Conservation (phyloP, 2,329 filamentous ascomycete genomes). For the Epichloe glyceriae region DNA sequence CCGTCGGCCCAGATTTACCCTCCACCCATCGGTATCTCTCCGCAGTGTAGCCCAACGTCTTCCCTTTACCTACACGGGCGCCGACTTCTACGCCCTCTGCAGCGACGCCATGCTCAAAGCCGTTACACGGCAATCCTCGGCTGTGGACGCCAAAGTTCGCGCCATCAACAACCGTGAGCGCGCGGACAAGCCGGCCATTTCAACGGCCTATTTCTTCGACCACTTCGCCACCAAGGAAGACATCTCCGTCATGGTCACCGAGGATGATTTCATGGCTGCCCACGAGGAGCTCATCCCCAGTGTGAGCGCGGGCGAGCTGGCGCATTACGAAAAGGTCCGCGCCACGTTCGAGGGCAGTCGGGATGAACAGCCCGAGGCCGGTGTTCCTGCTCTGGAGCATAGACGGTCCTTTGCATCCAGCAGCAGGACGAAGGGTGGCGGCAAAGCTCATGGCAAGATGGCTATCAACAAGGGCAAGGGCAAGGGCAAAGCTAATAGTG, state of each 20-base stretch:
- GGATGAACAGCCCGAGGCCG: conserved; percentile 15
- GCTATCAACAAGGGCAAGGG: conserved; percentile 23
- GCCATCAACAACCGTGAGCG: conserved; percentile 42
- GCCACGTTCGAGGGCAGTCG: conserved; percentile 60
- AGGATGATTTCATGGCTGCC: conserved; percentile 75
- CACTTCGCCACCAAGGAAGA: conserved; percentile 75
- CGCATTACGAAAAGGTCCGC: conserved; percentile 79
- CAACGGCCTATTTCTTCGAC: conserved; percentile 92
- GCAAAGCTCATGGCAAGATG: conserved; percentile 24
- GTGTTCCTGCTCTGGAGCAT: not conserved
- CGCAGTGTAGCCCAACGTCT: conserved; percentile 59
- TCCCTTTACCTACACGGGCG: conserved; percentile 93
- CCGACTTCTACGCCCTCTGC: conserved; percentile 93
- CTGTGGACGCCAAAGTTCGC: conserved; percentile 73
- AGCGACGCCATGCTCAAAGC: conserved; percentile 98
- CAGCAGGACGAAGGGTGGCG: conserved; percentile 5
- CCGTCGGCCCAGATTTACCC: conserved; percentile 53
- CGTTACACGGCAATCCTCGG: conserved; percentile 75
- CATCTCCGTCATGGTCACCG: conserved; percentile 73
- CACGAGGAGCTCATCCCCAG: conserved; percentile 80
- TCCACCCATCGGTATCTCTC: conserved; percentile 69
- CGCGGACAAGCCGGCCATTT: conserved; percentile 37
- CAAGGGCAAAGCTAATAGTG: conserved; percentile 14
- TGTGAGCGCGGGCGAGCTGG: conserved; percentile 82
- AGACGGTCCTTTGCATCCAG: conserved; percentile 14